These are phyloP conservation scores for Leptosphaerulina australis DNA, from an alignment of 2,329 filamentous ascomycete species.

Conservation along the genomic window DNA sequence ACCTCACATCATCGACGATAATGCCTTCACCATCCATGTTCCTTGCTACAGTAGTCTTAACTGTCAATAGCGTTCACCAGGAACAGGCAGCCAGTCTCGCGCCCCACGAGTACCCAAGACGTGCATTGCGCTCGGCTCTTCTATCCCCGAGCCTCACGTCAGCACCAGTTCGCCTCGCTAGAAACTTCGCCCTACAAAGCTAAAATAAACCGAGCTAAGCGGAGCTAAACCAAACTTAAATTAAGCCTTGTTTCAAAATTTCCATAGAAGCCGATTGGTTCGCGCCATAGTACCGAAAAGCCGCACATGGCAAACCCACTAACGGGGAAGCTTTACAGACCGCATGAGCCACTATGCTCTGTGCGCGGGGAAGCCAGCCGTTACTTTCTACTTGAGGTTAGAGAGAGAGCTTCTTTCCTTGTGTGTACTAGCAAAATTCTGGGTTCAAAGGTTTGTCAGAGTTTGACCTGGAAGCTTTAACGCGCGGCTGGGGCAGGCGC, in stretches of 20 bases:
- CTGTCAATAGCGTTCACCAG: neutral
- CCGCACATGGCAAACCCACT: neutral
- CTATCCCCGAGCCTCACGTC: neutral
- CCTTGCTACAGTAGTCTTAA: conserved; percentile 2
- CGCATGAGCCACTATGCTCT: too few relatives aligned
- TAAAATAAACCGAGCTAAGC: too few relatives aligned
- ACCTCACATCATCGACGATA: neutral
- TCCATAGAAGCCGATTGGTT: neutral
- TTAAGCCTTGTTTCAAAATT: too few relatives aligned
- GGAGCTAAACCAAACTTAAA: too few relatives aligned
- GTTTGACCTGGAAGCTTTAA: conserved; percentile 2
- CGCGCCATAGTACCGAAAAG: neutral
- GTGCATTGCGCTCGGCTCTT: too few relatives aligned
- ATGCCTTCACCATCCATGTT: conserved; percentile 1
- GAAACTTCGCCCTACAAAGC: neutral
- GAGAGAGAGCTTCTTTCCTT: neutral
- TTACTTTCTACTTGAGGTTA: conserved; percentile 6
- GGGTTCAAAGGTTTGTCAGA: neutral
- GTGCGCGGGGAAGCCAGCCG: conserved; percentile 14
- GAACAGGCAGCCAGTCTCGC: neutral
- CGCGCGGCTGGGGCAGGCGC: conserved; percentile 8
- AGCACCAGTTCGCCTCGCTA: neutral
- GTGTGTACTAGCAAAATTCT: neutral
- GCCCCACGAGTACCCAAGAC: too few relatives aligned
- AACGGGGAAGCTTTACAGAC: neutral